Conservation (phyloP, 2,329 filamentous ascomycete species). For the Verticillium longisporum region DNA sequence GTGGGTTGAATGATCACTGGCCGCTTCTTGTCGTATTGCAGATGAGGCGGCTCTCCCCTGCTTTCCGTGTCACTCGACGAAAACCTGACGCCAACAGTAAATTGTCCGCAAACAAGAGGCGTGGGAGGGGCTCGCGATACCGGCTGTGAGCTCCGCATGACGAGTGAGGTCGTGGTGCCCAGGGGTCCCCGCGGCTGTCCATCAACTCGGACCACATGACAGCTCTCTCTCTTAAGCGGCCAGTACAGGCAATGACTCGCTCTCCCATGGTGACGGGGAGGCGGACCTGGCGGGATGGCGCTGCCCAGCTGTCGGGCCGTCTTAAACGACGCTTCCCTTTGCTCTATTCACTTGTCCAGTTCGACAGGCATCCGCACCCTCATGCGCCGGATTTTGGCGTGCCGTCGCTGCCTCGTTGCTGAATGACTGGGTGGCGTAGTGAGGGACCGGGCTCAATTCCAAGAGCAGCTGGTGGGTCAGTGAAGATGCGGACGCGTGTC, state of each 20-base stretch:
- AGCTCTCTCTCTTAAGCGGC: background rate
- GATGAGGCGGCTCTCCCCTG: background rate
- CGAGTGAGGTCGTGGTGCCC: background rate
- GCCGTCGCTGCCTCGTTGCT: background rate
- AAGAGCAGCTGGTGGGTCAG: background rate
- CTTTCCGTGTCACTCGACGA: background rate
- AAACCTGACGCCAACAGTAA: background rate
- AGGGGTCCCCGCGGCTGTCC: background rate
- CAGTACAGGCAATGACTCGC: background rate
- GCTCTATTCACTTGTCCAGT: background rate
- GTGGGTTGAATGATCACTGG: slow-evolving; percentile 18
- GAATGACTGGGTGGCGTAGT: background rate
- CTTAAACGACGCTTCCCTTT: background rate
- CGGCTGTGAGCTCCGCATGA: background rate
- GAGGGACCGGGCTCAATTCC: background rate
- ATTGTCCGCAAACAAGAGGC: background rate
- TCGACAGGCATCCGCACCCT: background rate
- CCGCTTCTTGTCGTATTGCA: slow-evolving; percentile 12
- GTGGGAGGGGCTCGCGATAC: background rate
- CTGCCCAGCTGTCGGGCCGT: background rate
- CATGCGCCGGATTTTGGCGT: background rate
- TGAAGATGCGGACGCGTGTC: background rate
- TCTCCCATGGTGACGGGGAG: background rate
- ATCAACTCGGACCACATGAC: background rate
- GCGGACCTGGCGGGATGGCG: background rate